phyloP scores from a whole-genome alignment of 331 rosid genomes.

The Acacia pycnantha region DNA sequence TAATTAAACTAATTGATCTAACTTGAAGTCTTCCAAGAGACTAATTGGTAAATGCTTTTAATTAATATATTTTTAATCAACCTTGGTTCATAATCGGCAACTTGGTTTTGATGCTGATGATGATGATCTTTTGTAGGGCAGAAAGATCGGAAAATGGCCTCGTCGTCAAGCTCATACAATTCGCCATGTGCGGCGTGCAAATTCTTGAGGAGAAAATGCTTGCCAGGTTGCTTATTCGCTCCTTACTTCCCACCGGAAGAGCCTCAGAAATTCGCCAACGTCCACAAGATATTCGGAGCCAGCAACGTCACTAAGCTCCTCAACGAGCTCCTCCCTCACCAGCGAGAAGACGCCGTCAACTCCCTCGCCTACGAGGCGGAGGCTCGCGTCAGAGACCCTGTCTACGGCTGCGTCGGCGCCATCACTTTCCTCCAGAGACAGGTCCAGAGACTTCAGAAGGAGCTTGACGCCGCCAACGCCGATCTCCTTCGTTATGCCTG shows the following conservation, averaged over 20 bases:
- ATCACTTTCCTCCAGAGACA: constrained; percentile 91
- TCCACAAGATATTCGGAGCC: constrained; percentile 93
- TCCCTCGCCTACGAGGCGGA: constrained; percentile 93
- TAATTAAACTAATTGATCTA: not conserved
- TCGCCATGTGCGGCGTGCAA: constrained; percentile 97
- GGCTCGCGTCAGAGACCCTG: constrained; percentile 87
- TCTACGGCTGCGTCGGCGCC: constrained; percentile 91
- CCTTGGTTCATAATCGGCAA: not conserved
- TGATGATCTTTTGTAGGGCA: constrained; percentile 11
- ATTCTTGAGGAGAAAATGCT: constrained; percentile 87
- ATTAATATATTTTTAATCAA: not conserved
- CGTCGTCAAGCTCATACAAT: constrained; percentile 61
- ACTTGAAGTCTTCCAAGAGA: not conserved
- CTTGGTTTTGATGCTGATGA: not conserved
- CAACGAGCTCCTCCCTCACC: constrained; percentile 84
- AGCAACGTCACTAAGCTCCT: constrained; percentile 94
- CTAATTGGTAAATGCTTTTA: not conserved
- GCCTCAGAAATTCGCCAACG: constrained; percentile 89
- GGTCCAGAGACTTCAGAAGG: constrained; percentile 85
- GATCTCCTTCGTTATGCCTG: constrained; percentile 75
- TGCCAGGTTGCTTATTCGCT: constrained; percentile 83
- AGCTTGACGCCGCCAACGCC: constrained; percentile 80
- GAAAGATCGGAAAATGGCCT: constrained; percentile 29
- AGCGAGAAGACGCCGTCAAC: constrained; percentile 86
- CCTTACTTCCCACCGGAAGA: constrained; percentile 97